Evolutionary conservation across 2,329 filamentous ascomycete genomes (phyloP).

Genomic region (Diplodia mutila): DNA sequence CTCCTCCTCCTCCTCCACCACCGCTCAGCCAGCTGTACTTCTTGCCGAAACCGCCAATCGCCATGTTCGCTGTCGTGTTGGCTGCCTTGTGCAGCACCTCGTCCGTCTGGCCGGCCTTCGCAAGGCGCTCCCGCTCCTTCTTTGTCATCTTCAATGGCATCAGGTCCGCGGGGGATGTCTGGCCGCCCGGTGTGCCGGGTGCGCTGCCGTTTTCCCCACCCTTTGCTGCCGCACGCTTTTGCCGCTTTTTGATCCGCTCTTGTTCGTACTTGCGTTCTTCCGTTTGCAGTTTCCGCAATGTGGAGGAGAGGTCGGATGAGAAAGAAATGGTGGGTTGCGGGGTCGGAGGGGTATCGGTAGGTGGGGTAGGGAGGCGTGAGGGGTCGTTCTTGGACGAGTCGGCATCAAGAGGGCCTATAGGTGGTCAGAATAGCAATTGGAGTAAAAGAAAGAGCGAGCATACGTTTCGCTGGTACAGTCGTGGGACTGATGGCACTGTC

Average conservation of each 20-base stretch:
- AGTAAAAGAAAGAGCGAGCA: constrained; percentile 36
- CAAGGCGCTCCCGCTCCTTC: constrained; percentile 80
- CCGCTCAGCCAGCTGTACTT: constrained; percentile 77
- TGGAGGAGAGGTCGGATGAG: constrained; percentile 67
- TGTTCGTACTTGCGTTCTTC: constrained; percentile 22
- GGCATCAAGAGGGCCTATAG: constrained; percentile 36
- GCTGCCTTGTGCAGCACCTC: constrained; percentile 79
- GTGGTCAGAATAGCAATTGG: constrained; percentile 39
- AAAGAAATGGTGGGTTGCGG: constrained; percentile 53
- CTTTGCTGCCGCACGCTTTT: constrained; percentile 43
- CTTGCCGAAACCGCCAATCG: constrained; percentile 70
- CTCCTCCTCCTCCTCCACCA: constrained; percentile 37
- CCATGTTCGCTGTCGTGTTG: constrained; percentile 80
- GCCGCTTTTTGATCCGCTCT: constrained; percentile 53
- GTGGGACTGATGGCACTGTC: constrained; percentile 59
- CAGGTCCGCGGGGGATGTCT: constrained; percentile 34
- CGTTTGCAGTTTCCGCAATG: constrained; percentile 62
- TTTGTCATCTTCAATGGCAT: constrained; percentile 67
- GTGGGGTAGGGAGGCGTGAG: constrained; percentile 50
- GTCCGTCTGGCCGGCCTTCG: constrained; percentile 74
- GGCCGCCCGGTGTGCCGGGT: constrained; percentile 33
- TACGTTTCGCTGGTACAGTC: constrained; percentile 65
- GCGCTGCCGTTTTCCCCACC: constrained; percentile 30
- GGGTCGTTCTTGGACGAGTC: constrained; percentile 29
- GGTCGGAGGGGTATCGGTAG: constrained; percentile 53